These are phyloP conservation scores for Cladosporium sp. DNA, from an alignment of 2,329 filamentous ascomycete species.

Conservation along the genomic window DNA sequence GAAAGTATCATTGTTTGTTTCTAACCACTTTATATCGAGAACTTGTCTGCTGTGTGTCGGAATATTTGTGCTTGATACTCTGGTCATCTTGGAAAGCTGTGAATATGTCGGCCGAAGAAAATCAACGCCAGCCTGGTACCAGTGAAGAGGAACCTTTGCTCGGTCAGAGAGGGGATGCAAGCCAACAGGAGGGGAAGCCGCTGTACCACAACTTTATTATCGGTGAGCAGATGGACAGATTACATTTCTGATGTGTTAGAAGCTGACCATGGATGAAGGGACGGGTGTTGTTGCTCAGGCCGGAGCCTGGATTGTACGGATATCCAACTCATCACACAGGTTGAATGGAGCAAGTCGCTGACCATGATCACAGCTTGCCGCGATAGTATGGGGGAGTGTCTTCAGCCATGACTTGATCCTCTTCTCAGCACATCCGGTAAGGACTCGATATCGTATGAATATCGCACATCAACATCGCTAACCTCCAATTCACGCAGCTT, in stretches of 20 bases:
- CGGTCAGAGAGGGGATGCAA: constrained; percentile 66
- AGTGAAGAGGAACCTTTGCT: constrained; percentile 67
- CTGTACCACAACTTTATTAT: constrained; percentile 69
- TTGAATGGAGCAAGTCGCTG: neutral
- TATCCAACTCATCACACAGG: neutral
- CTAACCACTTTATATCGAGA: too few species aligned
- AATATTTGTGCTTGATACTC: neutral
- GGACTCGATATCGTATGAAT: constrained; percentile 27
- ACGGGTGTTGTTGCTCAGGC: constrained; percentile 77
- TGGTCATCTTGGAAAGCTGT: too few species aligned
- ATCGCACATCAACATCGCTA: neutral
- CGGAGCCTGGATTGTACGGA: constrained; percentile 64
- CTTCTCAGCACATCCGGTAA: constrained; percentile 85
- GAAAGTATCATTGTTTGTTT: too few species aligned
- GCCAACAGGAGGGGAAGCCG: constrained; percentile 61
- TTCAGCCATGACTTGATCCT: constrained; percentile 66
- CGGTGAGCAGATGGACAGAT: constrained; percentile 49
- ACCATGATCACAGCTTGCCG: constrained; percentile 52
- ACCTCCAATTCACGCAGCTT: constrained; percentile 24
- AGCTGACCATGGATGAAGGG: constrained; percentile 48
- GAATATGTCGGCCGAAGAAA: constrained; percentile 49
- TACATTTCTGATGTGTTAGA: neutral
- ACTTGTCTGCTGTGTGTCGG: too few species aligned
- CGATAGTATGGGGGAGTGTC: constrained; percentile 73
- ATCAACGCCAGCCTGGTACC: constrained; percentile 35